Evolutionary conservation across 192 early-diverging fungal species (phyloP).

Genomic region (Endogone sp.): DNA sequence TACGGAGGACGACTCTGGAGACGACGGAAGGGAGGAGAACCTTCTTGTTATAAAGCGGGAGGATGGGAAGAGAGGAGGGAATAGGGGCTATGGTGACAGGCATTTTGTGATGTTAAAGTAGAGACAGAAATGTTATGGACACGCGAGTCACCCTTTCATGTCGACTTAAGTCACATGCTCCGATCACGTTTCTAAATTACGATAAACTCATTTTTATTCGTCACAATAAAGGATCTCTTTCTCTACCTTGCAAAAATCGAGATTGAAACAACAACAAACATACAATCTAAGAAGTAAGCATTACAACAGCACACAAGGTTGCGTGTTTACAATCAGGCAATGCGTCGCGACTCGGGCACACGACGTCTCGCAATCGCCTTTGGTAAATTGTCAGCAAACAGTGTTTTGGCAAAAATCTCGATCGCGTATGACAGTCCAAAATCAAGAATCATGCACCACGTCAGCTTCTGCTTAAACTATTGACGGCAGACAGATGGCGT

Average conservation of each 20-base stretch:
- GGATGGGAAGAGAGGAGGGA: background rate
- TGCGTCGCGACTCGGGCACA: too few species aligned
- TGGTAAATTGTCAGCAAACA: slow-evolving; percentile 91
- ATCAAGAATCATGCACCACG: slow-evolving; percentile 84
- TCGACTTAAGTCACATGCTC: too few species aligned
- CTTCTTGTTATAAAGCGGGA: background rate
- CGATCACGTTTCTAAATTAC: too few species aligned
- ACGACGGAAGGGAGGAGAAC: background rate
- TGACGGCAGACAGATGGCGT: slow-evolving; percentile 4
- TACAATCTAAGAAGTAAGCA: too few species aligned
- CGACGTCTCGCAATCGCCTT: slow-evolving; percentile 61
- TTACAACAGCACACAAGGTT: too few species aligned
- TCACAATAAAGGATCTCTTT: too few species aligned
- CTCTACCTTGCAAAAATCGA: too few species aligned
- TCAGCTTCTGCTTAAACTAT: slow-evolving; percentile 77
- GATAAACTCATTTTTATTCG: too few species aligned
- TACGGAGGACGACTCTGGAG: background rate
- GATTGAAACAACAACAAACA: too few species aligned
- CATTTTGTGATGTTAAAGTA: too few species aligned
- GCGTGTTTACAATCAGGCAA: background rate
- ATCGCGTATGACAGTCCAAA: slow-evolving; percentile 79
- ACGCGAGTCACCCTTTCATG: too few species aligned
- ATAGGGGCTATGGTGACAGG: background rate
- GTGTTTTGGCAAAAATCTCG: slow-evolving; percentile 67
- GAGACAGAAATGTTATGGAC: too few species aligned